Base-by-base conservation (phyloP, 140 eudicot species). In the Senecio squalidus region DNA sequence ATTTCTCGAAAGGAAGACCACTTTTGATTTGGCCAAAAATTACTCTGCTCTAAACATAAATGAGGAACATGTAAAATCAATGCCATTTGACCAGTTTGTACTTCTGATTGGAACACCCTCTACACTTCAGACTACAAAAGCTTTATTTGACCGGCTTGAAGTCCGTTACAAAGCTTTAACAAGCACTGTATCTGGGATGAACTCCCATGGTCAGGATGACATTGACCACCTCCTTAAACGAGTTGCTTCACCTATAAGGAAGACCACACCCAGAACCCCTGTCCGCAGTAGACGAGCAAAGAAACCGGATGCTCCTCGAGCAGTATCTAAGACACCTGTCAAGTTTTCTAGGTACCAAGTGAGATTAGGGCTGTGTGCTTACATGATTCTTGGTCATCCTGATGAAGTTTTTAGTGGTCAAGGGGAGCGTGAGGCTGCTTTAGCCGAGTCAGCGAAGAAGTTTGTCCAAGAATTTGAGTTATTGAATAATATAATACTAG, bases 71-170 rank as follows among this genome's bases (percentile, higher is more conserved):
- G 85, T 82, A 22, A 84, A 74, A 76, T 73, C 81, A 7, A 80
- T 84, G 95, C 95, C 95, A 22, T 93, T 93, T 60, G 99, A 93
- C 77, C 94, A 93, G 68, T 84, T 93, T 69, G 96, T 96, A 5
- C 53, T 62, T 21, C 70, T 73, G 43, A 88, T 93, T 54, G 96
- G 77, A 70, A 74, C 96, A 39, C 55, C 75, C n/a, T 60, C 82
- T 33, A 88, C 96, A 9, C 86, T 93, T 49, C 78, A 60, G 49
- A 61, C 85, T 29, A 61, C 96, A 20, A 88, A 88, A 78, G 77
- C 88, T 50, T 76, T 93, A 59, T 82, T 88, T 25, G 99, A 93
- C 16, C 93, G 96, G 10, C 77, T 93, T 9, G 99, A 93, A 52
- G 59, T 56, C 56, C 90, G 89, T 61, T 83, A 56, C 59, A 82